Evolutionary conservation across 192 early-diverging fungal species (phyloP).

Genomic region (Coemansia sp.): DNA sequence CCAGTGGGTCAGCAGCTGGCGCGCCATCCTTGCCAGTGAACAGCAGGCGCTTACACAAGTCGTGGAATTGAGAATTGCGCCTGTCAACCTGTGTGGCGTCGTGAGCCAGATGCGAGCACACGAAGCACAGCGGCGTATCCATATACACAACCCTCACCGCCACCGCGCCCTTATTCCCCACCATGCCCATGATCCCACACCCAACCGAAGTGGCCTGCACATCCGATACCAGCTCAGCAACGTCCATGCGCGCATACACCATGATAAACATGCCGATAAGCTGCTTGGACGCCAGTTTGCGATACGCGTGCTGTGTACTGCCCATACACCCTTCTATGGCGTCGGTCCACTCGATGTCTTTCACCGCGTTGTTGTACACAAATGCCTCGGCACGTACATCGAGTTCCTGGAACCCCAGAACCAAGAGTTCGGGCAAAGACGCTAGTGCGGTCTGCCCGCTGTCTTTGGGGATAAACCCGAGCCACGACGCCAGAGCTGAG

Average conservation of each 20-base stretch:
- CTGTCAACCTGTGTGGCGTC: constrained; percentile 72
- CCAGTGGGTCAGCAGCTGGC: constrained; percentile 28
- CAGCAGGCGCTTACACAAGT: constrained; percentile 70
- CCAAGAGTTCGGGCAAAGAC: constrained; percentile 34
- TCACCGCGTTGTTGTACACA: constrained; percentile 72
- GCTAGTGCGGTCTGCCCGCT: constrained; percentile 11
- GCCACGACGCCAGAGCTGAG: constrained; percentile 63
- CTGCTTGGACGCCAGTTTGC: constrained; percentile 75
- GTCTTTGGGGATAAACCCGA: constrained; percentile 47
- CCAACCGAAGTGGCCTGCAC: constrained; percentile 70
- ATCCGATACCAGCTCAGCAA: constrained; percentile 58
- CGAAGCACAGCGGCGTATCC: constrained; percentile 83
- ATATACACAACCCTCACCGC: constrained; percentile 73
- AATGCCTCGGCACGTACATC: constrained; percentile 86
- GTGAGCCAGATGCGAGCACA: constrained; percentile 92
- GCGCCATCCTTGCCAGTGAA: constrained; percentile 52
- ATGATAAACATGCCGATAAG: constrained; percentile 88
- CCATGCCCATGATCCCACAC: constrained; percentile 81
- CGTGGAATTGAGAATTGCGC: constrained; percentile 88
- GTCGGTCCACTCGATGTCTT: constrained; percentile 79
- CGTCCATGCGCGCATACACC: constrained; percentile 65
- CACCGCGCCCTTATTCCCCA: constrained; percentile 96
- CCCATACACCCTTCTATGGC: constrained; percentile 70
- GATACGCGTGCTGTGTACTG: constrained; percentile 51
- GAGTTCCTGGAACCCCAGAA: constrained; percentile 86